Conservation (phyloP, 257 asterid genomes). For the Primulina huaijiensis region DNA sequence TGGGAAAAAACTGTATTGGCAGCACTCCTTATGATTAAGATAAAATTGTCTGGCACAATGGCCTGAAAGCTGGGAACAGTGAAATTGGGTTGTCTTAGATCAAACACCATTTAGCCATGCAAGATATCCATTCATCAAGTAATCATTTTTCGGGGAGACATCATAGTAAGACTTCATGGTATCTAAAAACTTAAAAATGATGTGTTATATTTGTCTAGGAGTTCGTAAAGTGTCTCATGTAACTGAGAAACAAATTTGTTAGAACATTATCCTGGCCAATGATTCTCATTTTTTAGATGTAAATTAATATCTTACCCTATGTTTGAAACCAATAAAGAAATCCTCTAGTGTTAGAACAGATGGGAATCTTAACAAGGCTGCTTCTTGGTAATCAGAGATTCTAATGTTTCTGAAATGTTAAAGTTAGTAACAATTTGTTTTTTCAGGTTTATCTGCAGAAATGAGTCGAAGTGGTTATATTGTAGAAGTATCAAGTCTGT, state of each 20-base stretch:
- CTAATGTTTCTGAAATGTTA: not conserved
- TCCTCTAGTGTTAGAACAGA: slow-evolving; percentile 2
- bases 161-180: not conserved
- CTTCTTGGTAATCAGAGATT: slow-evolving; percentile 17
- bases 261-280: not conserved
- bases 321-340: not conserved
- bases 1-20: not conserved
- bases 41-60: not conserved
- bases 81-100: slow-evolving; percentile 14
- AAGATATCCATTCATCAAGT: not conserved
- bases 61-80: slow-evolving; percentile 4
- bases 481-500: slow-evolving; percentile 75
- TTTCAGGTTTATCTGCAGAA: slow-evolving; percentile 24
- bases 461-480: slow-evolving; percentile 77
- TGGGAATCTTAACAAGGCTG: not conserved
- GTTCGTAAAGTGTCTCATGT: slow-evolving; percentile 2
- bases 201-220: not conserved
- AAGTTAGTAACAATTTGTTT: not conserved
- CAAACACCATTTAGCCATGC: not conserved
- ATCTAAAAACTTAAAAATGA: not conserved
- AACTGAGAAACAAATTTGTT: not conserved
- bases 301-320: slow-evolving; percentile 1
- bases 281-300: not conserved
- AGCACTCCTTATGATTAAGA: not conserved
- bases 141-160: not conserved